phyloP scores from a whole-genome alignment of 768 basidiomycete species.

The Boletus sp. region DNA sequence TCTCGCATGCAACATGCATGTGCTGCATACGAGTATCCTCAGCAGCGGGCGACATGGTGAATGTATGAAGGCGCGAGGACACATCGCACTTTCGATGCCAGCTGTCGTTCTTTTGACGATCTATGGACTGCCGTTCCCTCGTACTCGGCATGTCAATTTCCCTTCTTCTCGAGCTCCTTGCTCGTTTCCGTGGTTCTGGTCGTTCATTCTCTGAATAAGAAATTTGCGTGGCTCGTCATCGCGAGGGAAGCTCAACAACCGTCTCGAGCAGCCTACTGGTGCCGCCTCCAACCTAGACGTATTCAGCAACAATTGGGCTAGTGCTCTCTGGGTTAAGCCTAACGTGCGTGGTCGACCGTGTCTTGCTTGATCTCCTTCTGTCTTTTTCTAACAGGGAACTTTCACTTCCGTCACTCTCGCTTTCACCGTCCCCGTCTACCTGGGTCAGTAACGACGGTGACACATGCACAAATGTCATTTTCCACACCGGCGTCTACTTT shows the following conservation, averaged over 20 bases:
- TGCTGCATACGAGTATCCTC: background rate
- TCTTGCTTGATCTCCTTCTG: background rate
- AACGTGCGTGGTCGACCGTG: background rate
- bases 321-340: background rate
- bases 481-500: conserved; percentile 6
- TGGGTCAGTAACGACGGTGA: conserved; percentile 12
- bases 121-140: background rate
- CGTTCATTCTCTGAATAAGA: background rate
- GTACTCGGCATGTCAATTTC: background rate
- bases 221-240: background rate
- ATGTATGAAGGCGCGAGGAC: background rate
- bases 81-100: background rate
- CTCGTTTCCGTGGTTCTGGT: background rate
- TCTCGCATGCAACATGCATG: background rate
- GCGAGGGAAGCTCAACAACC: background rate
- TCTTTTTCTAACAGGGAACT: background rate
- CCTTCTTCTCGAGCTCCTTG: background rate
- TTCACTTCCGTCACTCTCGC: conserved; percentile 3
- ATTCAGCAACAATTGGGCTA: background rate
- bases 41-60: background rate
- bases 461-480: background rate
- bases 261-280: background rate
- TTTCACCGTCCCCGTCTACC: background rate
- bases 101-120: background rate
- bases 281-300: background rate